A percentile compares a stretch with the other conserved stretches of the same genome.
These are phyloP conservation scores for Clonostachys solani DNA, from an alignment of 2,329 filamentous ascomycete species.

Conservation along the genomic window DNA sequence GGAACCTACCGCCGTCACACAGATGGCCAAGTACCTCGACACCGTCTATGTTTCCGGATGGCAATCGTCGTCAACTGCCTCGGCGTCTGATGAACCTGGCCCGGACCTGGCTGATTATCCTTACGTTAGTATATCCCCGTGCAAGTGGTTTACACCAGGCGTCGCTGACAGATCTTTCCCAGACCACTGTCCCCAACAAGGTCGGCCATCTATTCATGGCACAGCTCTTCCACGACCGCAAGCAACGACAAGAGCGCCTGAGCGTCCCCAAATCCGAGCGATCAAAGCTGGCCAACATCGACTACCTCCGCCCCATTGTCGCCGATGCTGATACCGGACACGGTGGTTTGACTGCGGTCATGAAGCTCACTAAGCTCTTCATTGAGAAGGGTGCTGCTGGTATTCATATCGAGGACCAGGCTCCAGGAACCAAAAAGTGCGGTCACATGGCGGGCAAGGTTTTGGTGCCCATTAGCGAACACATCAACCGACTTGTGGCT, in stretches of 20 bases:
- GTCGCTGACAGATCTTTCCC: not conserved
- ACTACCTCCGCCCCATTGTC: conserved; percentile 94
- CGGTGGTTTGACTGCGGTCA: conserved; percentile 94
- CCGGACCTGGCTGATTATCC: conserved; percentile 98
- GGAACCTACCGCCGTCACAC: conserved; percentile 96
- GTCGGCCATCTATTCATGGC: conserved; percentile 97
- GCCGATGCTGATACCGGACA: conserved; percentile 97
- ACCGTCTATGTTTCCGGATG: conserved; percentile 98
- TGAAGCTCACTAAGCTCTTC: conserved; percentile 99
- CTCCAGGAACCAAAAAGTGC: conserved; percentile 98
- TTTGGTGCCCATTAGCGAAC: conserved; percentile 91
- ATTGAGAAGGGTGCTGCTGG: conserved; percentile 94
- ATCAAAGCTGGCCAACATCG: conserved; percentile 69
- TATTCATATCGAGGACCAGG: conserved; percentile 98
- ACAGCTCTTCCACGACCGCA: conserved; percentile 98
- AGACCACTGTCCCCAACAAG: conserved; percentile 98
- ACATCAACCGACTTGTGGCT: conserved; percentile 95
- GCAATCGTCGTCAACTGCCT: conserved; percentile 97
- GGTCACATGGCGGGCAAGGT: conserved; percentile 99
- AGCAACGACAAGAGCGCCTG: conserved; percentile 93
- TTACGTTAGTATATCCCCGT: conserved; percentile 53
- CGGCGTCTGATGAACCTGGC: conserved; percentile 89
- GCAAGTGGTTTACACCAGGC: not conserved
- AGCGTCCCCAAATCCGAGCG: conserved; percentile 73
- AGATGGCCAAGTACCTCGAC: conserved; percentile 98